Conservation (phyloP, 805 yeast genomes). For the Teunomyces atbi region DNA sequence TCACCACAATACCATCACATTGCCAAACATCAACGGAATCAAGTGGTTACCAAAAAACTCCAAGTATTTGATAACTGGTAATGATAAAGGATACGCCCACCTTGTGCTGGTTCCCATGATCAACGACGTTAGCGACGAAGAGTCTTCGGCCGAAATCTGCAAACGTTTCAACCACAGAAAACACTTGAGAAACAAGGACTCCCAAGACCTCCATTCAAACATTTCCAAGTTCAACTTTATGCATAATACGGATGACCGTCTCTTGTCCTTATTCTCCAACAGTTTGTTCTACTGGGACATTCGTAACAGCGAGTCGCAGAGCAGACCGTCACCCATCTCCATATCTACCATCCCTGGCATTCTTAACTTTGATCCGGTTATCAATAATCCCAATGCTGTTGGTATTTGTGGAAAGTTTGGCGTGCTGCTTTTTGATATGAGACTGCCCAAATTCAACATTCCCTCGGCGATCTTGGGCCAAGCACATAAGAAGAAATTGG, state of each 20-base stretch:
- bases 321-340: constrained; percentile 49
- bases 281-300: constrained; percentile 78
- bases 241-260: constrained; percentile 35
- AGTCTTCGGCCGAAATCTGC: constrained; percentile 65
- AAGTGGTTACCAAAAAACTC: constrained; percentile 49
- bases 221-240: constrained; percentile 29
- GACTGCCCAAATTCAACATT: constrained; percentile 44
- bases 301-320: constrained; percentile 45
- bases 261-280: constrained; percentile 65
- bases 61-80: constrained; percentile 64
- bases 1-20: constrained; percentile 57
- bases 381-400: constrained; percentile 21
- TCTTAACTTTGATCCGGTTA: constrained; percentile 48
- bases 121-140: constrained; percentile 21
- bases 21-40: constrained; percentile 54
- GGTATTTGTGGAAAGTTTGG: constrained; percentile 74
- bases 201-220: constrained; percentile 15
- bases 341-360: constrained; percentile 54
- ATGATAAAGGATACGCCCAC: constrained; percentile 71
- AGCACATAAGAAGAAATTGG: constrained; percentile 17
- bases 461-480: constrained; percentile 19
- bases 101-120: constrained; percentile 65
- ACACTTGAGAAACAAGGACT: constrained; percentile 44
- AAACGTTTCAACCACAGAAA: constrained; percentile 77
- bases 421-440: constrained; percentile 67